Evolutionary conservation across 495 filamentous ascomycete genomes (phyloP).

Genomic region (Xylaria telfairii): DNA sequence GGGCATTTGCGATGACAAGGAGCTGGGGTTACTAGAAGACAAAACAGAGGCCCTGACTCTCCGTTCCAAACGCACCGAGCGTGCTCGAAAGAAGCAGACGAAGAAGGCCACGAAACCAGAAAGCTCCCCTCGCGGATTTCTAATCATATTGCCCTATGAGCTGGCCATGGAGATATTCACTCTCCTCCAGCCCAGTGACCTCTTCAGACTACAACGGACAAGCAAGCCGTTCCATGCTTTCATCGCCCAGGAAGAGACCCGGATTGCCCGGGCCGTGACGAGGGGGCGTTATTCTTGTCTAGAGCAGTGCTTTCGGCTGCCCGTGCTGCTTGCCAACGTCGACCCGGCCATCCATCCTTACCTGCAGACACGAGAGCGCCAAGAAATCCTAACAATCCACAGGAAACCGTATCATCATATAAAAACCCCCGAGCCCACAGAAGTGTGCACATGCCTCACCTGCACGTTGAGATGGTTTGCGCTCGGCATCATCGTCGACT

Average conservation of each 20-base stretch:
- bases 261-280: slow-evolving; percentile 48
- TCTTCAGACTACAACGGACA: slow-evolving; percentile 48
- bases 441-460: slow-evolving; percentile 58
- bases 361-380: slow-evolving; percentile 45
- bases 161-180: slow-evolving; percentile 52
- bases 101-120: slow-evolving; percentile 40
- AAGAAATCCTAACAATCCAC: slow-evolving; percentile 44
- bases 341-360: slow-evolving; percentile 41
- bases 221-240: slow-evolving; percentile 45
- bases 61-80: slow-evolving; percentile 56
- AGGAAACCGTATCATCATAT: slow-evolving; percentile 58
- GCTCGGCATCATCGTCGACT: slow-evolving; percentile 57
- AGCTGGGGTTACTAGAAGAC: slow-evolving; percentile 36
- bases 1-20: slow-evolving; percentile 30
- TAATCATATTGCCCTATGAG: slow-evolving; percentile 55
- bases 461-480: slow-evolving; percentile 61
- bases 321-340: slow-evolving; percentile 48
- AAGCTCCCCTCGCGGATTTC: slow-evolving; percentile 31
- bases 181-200: slow-evolving; percentile 52
- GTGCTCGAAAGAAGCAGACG: slow-evolving; percentile 50
- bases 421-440: slow-evolving; percentile 40
- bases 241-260: slow-evolving; percentile 45
- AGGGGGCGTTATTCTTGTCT: slow-evolving; percentile 53
- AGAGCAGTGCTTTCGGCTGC: slow-evolving; percentile 54
- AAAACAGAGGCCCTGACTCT: slow-evolving; percentile 44